Evolutionary conservation across 2,329 filamentous ascomycete genomes (phyloP).

Genomic region (Capronia coronata): DNA sequence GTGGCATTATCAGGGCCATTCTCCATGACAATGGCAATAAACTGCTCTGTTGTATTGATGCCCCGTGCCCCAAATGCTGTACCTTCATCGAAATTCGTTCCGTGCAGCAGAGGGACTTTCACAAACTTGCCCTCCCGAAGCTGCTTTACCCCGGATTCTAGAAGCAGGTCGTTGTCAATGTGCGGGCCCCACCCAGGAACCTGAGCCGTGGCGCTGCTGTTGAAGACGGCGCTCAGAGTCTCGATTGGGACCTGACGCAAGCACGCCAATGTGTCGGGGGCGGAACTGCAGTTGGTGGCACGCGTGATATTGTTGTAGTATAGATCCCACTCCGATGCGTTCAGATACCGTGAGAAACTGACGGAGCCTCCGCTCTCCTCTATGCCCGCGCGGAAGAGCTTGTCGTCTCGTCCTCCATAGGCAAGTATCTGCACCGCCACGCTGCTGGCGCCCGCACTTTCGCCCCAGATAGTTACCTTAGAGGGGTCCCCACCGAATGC

Average conservation of each 20-base stretch:
- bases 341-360: background rate
- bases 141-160: constrained; percentile 45
- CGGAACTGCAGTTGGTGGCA: constrained; percentile 53
- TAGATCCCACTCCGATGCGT: constrained; percentile 13
- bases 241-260: constrained; percentile 57
- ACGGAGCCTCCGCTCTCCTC: constrained; percentile 44
- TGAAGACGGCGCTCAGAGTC: constrained; percentile 51
- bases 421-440: constrained; percentile 45
- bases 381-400: constrained; percentile 50
- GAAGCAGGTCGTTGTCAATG: constrained; percentile 51
- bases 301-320: constrained; percentile 56
- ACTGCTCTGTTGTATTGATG: constrained; percentile 51
- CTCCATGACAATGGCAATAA: constrained; percentile 40
- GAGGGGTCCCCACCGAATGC: constrained; percentile 34
- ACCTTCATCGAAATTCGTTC: constrained; percentile 62
- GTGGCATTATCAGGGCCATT: constrained; percentile 19
- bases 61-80: constrained; percentile 49
- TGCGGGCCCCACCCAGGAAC: constrained; percentile 10
- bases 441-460: constrained; percentile 32
- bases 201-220: constrained; percentile 29
- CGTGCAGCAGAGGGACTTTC: constrained; percentile 57
- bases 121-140: constrained; percentile 55
- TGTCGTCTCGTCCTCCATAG: constrained; percentile 50
- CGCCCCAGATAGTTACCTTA: constrained; percentile 38
- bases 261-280: constrained; percentile 56